Evolutionary conservation across 495 filamentous ascomycete species (phyloP).

Genomic region (Penicillium pulvis): DNA sequence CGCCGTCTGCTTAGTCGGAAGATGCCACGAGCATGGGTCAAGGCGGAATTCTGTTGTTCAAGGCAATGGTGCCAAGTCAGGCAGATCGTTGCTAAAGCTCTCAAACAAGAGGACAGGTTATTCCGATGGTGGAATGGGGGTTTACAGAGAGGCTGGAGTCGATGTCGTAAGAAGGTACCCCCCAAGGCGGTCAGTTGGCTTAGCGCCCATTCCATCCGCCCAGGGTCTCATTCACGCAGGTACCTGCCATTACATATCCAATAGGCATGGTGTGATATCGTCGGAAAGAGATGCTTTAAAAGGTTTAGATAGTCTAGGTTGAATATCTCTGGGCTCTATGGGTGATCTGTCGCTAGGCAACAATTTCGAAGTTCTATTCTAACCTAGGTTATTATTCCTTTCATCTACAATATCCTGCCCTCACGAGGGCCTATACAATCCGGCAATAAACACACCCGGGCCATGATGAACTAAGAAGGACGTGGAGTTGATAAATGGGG

Average conservation of each 20-base stretch:
- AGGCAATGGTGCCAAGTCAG: constrained; percentile 6
- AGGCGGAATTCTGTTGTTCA: constrained; percentile 25
- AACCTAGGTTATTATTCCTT: background rate
- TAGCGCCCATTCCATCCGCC: constrained; percentile 29
- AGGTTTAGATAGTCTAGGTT: background rate
- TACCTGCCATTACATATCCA: background rate
- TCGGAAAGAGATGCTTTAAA: background rate
- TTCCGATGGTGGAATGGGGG: constrained; percentile 18
- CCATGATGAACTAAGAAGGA: background rate
- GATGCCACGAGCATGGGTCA: constrained; percentile 35
- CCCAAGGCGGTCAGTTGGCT: constrained; percentile 31
- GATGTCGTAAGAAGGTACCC: constrained; percentile 27
- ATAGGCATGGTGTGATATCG: background rate
- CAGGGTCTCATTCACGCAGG: constrained; percentile 10
- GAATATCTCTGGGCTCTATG: no score
- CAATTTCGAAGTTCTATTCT: no score
- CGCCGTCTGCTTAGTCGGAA: constrained; percentile 30
- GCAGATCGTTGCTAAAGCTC: constrained; percentile 11
- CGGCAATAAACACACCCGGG: background rate
- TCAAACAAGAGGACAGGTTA: constrained; percentile 5
- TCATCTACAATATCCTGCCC: background rate
- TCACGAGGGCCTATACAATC: background rate
- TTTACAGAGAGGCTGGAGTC: constrained; percentile 25
- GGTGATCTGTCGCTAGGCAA: no score
- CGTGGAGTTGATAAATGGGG: background rate